Evolutionary conservation across 2,329 filamentous ascomycete species (phyloP).

Genomic region (Alternaria gansuensis): DNA sequence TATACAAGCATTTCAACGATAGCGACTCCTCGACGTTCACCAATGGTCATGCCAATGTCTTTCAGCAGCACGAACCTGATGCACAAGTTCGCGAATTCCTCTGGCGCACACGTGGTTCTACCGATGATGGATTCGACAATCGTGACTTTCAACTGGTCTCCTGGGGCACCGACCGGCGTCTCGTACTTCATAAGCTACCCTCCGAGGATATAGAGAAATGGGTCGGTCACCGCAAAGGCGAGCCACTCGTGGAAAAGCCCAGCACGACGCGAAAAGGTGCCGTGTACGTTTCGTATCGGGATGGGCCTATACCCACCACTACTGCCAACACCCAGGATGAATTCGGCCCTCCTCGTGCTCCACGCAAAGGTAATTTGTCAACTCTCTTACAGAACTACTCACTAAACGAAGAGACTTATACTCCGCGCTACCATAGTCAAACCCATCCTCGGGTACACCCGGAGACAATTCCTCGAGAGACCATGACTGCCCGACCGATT

Average conservation of each 20-base stretch:
- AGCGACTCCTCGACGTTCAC: conserved; percentile 43
- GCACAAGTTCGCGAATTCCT: conserved; percentile 85
- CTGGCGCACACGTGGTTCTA: conserved; percentile 78
- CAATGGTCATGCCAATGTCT: conserved; percentile 56
- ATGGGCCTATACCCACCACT: conserved; percentile 51
- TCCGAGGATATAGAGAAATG: conserved; percentile 67
- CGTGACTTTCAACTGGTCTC: conserved; percentile 93
- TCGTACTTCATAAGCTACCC: conserved; percentile 79
- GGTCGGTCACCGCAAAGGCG: conserved; percentile 78
- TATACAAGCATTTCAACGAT: conserved; percentile 73
- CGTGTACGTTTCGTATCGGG: conserved; percentile 83
- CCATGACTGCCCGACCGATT: conserved; percentile 61
- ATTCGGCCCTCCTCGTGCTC: conserved; percentile 30
- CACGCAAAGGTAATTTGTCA: conserved; percentile 38
- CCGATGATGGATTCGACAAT: conserved; percentile 74
- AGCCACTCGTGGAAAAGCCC: conserved; percentile 69
- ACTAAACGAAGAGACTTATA: conserved; percentile 26
- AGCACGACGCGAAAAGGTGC: conserved; percentile 84
- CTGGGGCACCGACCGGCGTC: conserved; percentile 86
- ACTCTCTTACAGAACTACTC: conserved; percentile 39
- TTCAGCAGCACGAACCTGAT: conserved; percentile 62
- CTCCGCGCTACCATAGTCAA: conserved; percentile 17
- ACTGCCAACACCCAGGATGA: conserved; percentile 30
- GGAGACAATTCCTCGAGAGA: conserved; percentile 42
- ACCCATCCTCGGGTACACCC: conserved; percentile 16